Evolutionary conservation across 495 filamentous ascomycete species (phyloP).

Genomic region (Neurospora sp.): DNA sequence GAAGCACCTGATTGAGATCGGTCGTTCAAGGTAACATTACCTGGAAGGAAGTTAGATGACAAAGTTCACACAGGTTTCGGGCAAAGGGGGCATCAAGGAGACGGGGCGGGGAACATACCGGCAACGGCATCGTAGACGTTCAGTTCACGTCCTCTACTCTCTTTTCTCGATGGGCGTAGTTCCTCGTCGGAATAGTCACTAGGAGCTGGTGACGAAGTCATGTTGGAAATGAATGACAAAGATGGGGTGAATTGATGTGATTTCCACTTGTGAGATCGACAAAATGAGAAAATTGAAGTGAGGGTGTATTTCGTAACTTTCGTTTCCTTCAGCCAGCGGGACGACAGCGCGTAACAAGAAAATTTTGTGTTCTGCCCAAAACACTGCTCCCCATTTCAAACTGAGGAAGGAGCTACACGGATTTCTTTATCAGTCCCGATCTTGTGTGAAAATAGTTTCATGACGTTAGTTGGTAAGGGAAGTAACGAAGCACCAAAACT

Average conservation of each 20-base stretch:
- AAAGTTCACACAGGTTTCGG: no score
- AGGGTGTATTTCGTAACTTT: not conserved
- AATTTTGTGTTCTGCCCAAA: not conserved
- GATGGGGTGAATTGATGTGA: not conserved
- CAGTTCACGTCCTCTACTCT: constrained; percentile 23
- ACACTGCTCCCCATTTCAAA: not conserved
- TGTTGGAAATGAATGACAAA: not conserved
- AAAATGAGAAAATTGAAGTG: not conserved
- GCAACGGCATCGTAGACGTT: constrained; percentile 76
- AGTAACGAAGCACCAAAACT: not conserved
- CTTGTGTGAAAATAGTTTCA: not conserved
- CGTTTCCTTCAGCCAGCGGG: not conserved
- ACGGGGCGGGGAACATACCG: constrained; percentile 35
- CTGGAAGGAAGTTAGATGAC: constrained; percentile 19
- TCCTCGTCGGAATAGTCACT: not conserved
- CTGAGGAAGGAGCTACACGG: not conserved
- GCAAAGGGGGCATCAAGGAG: not conserved
- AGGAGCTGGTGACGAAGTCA: not conserved
- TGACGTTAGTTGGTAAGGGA: not conserved
- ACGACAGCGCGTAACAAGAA: not conserved
- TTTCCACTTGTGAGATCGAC: not conserved
- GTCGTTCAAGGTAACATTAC: constrained; percentile 30
- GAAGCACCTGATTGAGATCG: constrained; percentile 3
- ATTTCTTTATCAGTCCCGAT: not conserved
- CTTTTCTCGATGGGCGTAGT: not conserved